These are phyloP conservation scores for Saccharomycopsis javanensis DNA, from an alignment of 805 yeast genomes.

Conservation along the genomic window DNA sequence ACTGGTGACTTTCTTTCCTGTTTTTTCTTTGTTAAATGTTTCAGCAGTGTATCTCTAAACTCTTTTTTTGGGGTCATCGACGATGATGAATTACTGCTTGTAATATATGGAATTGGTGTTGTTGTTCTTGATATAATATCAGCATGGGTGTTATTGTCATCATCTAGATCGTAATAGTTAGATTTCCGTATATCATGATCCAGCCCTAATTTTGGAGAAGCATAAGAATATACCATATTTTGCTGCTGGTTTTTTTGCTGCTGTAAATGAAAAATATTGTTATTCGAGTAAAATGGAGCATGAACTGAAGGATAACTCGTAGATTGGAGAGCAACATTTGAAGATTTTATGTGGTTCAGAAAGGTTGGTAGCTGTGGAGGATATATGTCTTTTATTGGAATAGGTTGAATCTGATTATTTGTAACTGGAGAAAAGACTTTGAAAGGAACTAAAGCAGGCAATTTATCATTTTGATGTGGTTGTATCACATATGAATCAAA, in stretches of 20 bases:
- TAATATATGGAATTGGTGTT: background rate
- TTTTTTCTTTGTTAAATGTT: background rate
- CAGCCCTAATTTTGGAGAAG: background rate
- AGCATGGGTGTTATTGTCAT: background rate
- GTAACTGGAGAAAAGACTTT: conserved; percentile 8
- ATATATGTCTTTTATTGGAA: background rate
- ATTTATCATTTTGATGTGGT: background rate
- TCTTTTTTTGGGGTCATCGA: background rate
- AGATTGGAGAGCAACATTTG: too few species aligned
- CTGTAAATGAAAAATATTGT: background rate
- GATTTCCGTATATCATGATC: background rate
- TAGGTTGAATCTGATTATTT: background rate
- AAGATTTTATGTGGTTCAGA: background rate
- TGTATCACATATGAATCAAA: background rate
- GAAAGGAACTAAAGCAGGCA: conserved; percentile 13
- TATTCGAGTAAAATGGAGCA: too few species aligned
- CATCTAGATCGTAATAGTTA: background rate
- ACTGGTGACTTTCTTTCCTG: background rate
- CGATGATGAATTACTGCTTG: background rate
- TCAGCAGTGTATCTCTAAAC: background rate
- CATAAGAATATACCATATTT: background rate
- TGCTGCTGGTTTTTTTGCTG: background rate
- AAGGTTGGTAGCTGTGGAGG: background rate
- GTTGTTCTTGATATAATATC: background rate
- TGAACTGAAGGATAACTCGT: too few species aligned